Conservation (phyloP, 2,329 filamentous ascomycete genomes). For the Arthrobotrys pseudoclavata region DNA sequence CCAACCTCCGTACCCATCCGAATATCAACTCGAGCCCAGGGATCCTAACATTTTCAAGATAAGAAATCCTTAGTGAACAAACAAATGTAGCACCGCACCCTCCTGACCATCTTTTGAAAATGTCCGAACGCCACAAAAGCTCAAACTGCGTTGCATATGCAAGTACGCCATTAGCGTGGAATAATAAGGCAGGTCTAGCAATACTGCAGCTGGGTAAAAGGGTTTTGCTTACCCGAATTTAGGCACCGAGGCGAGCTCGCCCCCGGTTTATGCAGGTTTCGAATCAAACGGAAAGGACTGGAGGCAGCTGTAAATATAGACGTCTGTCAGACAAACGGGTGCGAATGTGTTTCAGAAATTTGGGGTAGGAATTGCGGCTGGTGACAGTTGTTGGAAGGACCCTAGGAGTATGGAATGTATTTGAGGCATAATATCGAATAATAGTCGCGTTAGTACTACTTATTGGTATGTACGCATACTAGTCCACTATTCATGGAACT, state of each 20-base stretch:
- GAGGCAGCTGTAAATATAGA: background rate
- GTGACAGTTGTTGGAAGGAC: too few species aligned
- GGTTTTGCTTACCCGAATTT: background rate
- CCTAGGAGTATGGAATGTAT: too few species aligned
- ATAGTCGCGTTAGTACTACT: too few species aligned
- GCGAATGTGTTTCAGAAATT: conserved; percentile 5
- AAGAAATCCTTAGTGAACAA: too few species aligned
- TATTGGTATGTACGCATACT: too few species aligned
- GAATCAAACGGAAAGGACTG: background rate
- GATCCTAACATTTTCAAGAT: too few species aligned
- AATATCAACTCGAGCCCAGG: too few species aligned
- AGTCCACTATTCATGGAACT: too few species aligned
- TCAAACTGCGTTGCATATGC: conserved; percentile 16
- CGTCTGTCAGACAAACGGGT: background rate
- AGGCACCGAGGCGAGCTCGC: background rate
- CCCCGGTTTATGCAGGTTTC: background rate
- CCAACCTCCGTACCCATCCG: too few species aligned
- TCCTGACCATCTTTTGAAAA: conserved; percentile 2
- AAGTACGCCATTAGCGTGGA: background rate
- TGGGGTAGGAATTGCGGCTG: background rate
- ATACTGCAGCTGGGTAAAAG: background rate
- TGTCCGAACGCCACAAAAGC: conserved; percentile 7
- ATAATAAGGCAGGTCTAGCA: background rate
- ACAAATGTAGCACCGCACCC: background rate
- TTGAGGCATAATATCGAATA: too few species aligned